Conservation (phyloP, 371 early-diverging fungal genomes). For the Mortierella polycephala region DNA sequence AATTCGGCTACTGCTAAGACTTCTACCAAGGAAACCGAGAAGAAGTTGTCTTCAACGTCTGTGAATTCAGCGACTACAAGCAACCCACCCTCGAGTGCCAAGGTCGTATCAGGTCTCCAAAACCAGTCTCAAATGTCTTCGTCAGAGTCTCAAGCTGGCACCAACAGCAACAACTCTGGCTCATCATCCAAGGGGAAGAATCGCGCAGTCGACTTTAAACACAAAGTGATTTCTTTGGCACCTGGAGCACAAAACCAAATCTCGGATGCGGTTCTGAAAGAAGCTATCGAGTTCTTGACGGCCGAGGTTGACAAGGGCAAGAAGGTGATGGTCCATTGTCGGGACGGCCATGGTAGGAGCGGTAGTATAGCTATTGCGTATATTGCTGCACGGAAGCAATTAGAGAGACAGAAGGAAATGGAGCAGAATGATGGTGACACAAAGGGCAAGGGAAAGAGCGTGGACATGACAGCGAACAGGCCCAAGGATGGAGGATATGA, state of each 20-base stretch:
- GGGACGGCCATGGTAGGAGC: slow-evolving; percentile 50
- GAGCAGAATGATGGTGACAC: no score
- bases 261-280: slow-evolving; percentile 32
- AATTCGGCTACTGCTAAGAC: neutral
- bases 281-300: slow-evolving; percentile 35
- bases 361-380: slow-evolving; percentile 43
- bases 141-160: slow-evolving; percentile 2
- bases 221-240: slow-evolving; percentile 37
- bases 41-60: no score
- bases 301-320: slow-evolving; percentile 31
- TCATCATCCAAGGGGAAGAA: neutral
- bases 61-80: no score
- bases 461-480: no score
- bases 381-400: slow-evolving; percentile 20
- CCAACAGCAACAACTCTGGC: neutral
- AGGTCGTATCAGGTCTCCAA: slow-evolving; percentile 15
- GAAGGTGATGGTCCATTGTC: slow-evolving; percentile 50
- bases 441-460: no score
- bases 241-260: slow-evolving; percentile 44
- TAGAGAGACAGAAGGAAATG: slow-evolving; percentile 4
- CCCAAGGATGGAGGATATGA: slow-evolving; percentile 13
- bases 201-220: slow-evolving; percentile 11
- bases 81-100: slow-evolving; percentile 25
- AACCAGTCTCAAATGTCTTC: slow-evolving; percentile 7
- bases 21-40: no score